Evolutionary conservation across 371 early-diverging fungal genomes (phyloP), one percentile per base, ranked within the genome.

Genomic region (Mucor saturninus): DNA sequence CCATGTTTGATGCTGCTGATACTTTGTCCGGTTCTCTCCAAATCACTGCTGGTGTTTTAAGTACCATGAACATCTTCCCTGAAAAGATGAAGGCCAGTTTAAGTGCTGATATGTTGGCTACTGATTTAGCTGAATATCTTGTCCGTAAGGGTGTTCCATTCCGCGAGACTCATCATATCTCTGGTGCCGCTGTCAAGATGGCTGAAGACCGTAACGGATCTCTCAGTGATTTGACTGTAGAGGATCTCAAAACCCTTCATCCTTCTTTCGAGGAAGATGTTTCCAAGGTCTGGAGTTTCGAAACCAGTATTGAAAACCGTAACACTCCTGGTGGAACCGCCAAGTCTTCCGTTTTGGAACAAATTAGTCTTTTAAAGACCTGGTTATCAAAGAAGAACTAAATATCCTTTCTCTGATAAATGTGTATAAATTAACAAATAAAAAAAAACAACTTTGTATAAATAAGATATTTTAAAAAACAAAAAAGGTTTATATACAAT

Each of bases 81-180:
- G 88, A 86, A 30, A 88, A 80, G 60, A 95, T 95, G 94, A 67
- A 68, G 65, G 80, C 83, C 8, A 83, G 81, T 56, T 82, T 98
- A 62, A 93, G 92, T 55, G 84, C 80, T 15, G 98, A 97, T 74
- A 95, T 98, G 96, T 82, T 98, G 66, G 98, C 98, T 6, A 98
- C 98, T 0, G 98, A 98, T 76, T 77, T 98, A 42, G 98, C 98
- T 21, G 98, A 98, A 76, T 98, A 97, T 70, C 85, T 98, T 39
- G 98, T 98, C 48, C 84, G 90, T 63, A 89, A 89, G 72, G 90
- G 90, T 14, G 86, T 98, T n/a, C 98, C 98, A 4, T 98, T 98
- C 94, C 93, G 98, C 70, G 95, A 96, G 67, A 96, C 98, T 2
- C 98, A 98, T 75, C 97, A 98, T 77, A 91, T 97, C 60, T 93